Evolutionary conservation across 2,329 filamentous ascomycete species (phyloP), one percentile per base, ranked within the genome.

Genomic region (Fusarium sp.): DNA sequence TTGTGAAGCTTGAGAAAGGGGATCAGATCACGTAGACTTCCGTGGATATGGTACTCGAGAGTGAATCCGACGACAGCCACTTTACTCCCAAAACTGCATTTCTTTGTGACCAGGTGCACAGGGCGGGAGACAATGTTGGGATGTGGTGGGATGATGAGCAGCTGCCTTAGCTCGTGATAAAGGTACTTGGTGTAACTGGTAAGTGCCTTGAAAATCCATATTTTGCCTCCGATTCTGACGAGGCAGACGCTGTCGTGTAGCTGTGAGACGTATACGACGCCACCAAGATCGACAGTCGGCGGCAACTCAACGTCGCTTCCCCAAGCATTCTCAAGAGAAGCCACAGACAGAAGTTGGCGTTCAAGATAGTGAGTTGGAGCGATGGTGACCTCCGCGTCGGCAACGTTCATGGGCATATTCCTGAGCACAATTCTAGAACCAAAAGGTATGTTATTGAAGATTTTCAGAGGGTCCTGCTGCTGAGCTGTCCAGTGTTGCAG

Each of bases 221-320:
- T 77, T 52, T 80, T 74, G 11, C 78, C 81, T 25, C 79, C 71
- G 44, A 86, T 81, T 37, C 80, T 79, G 48, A 90, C 87, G 19
- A 90, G 80, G 62, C 86, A 89, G 48, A 90, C 86, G 67, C 88
- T 89, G 74, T 91, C 89, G 70, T 90, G 86, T 23, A 90, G 79
- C 77, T 90, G 86, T 25, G 82, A 82, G 66, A 87, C 75, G 51
- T 89, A 84, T 42, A 83, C 80, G n/a, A 91, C 77, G 23, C 84
- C 79, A 55, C 78, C 78, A 38, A 91, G 83, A 69, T 89, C 85
- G 60, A 90, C 75, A 1, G 82, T 76, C 19, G 81, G 80, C 1
- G 88, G 87, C 21, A 89, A 76, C 6, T 75, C 49, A 23, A 85
- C 72, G 10, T 80, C 70, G 6, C 80, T 27, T 1, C 81, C 82